Evolutionary conservation across 805 yeast species (phyloP).

Genomic region (Candida nanaspora): DNA sequence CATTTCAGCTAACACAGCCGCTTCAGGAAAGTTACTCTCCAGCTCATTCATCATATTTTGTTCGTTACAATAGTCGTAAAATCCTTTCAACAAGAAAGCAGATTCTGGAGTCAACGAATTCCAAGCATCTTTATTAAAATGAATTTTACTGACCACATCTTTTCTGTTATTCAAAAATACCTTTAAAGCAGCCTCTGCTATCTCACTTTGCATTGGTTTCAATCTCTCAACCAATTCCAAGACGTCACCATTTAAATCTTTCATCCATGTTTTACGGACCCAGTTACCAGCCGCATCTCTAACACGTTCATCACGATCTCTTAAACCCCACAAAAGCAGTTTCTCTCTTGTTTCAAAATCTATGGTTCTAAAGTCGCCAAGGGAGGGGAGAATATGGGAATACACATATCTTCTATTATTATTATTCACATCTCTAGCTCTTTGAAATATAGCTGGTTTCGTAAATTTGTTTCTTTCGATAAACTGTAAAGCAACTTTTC

Average conservation of each 20-base stretch:
- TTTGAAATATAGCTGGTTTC: slow-evolving; percentile 54
- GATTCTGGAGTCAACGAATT: slow-evolving; percentile 63
- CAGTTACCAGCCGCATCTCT: slow-evolving; percentile 63
- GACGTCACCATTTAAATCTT: slow-evolving; percentile 59
- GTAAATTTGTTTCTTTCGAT: slow-evolving; percentile 49
- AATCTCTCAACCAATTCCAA: slow-evolving; percentile 64
- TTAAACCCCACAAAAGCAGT: slow-evolving; percentile 75
- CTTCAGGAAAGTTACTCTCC: slow-evolving; percentile 72
- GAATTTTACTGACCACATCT: slow-evolving; percentile 54
- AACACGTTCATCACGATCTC: slow-evolving; percentile 76
- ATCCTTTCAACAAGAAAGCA: slow-evolving; percentile 63
- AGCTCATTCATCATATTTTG: slow-evolving; percentile 44
- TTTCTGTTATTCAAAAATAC: slow-evolving; percentile 53
- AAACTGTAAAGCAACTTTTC: slow-evolving; percentile 76
- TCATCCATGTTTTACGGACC: slow-evolving; percentile 69
- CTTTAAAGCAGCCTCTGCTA: slow-evolving; percentile 62
- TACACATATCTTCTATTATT: slow-evolving; percentile 68
- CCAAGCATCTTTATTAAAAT: slow-evolving; percentile 66
- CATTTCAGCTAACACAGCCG: slow-evolving; percentile 58
- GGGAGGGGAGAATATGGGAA: slow-evolving; percentile 56
- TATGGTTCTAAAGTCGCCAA: slow-evolving; percentile 52
- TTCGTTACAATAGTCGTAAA: slow-evolving; percentile 56
- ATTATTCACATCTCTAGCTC: slow-evolving; percentile 76
- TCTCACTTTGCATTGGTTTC: slow-evolving; percentile 58
- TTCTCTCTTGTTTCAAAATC: slow-evolving; percentile 53